Evolutionary conservation across 805 yeast genomes (phyloP), one percentile per base, ranked within the genome.

Genomic region (Candida chilensis): DNA sequence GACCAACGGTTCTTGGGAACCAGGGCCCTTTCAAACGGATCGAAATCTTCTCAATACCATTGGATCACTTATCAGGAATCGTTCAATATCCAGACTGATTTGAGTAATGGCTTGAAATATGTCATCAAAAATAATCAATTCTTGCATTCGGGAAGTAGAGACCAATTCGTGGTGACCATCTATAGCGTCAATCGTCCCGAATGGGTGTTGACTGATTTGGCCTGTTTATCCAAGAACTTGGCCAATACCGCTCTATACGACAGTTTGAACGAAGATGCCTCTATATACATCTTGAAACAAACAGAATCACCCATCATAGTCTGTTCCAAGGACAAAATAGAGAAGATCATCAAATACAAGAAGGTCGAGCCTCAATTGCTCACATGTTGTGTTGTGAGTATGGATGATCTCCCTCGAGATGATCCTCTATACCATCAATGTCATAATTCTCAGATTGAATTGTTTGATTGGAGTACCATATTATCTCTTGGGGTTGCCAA

Each of bases 241-340:
- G 50, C 65, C 32, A 52, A 47, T 35, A 60, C 66, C 16, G 56
- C 64, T 10, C 49, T 60, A 32, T 60, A 60, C 37, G 66, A 60
- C 35, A 59, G 66, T 20, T 50, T 60, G 38, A 66, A 66, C 3
- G 41, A 50, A 3, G 49, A 48, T 21, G 43, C 61, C 10, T 47
- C 64, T 1, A 45, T 46, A 31, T 48, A 45, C 37, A 58, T 60
- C 31, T 49, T 60, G 36, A 43, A 41, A n/a, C 3, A 19, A 11
- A 25, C 27, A 7, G 18, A 7, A 7, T 47, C 55, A 14, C 67
- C 67, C 3, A 45, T 76, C 10, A 56, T 78, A 21, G 59, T 78
- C 13, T 58, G 71, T 28, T 64, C 85, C 7, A 64, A 62, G 33
- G 58, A 59, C 28, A 74, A 79, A 40, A 48, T 78, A 33, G 49